Base-by-base conservation (phyloP, 768 basidiomycete species). In the Leucogyrophana mollusca region DNA sequence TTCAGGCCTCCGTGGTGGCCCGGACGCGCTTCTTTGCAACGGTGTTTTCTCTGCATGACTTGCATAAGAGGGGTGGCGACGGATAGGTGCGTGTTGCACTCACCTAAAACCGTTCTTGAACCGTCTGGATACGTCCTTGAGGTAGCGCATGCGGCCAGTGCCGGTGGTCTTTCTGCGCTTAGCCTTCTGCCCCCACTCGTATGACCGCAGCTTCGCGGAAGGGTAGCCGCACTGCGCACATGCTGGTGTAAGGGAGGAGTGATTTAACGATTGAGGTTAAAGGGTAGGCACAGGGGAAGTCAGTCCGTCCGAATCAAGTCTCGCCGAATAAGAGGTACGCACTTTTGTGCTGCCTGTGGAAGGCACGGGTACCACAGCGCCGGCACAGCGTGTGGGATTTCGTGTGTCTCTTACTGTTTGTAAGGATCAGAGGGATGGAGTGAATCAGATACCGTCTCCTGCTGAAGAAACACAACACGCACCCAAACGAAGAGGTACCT, bases 91-190 rank as follows among this genome's bases (percentile, higher is more conserved):
- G 8, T 13, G 3, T 23, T 9, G 11, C 47, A 56, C 78, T 42
- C 50, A 90, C 91, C 88, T 83, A 84, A 95, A 97, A 46, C 95
- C 93, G 66, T 96, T 97, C 86, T 98, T 98, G 87, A 97, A 98
- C 58, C 92, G 82, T 67, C 94, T 83, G 59, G 87, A 85, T 34
- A 98, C 95, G 43, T 78, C 70, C 79, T 94, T 96, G 71, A 98
- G 79, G 80, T 93, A 84, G 50, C 77, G 74, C 94, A 96, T 96
- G 64, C 94, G 80, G 56, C 95, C 95, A 55, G 95, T 94, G 50
- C 96, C 96, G 49, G 96, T 97, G 39, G 95, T 98, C 86, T 95
- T 96, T 84, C 95, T 87, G 73, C 96, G 87, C 85, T 98, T 97
- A 45, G 96, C 96, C 82, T 99, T 99, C 68, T 85, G 80, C 56